These are phyloP conservation scores for Hypoxylon sp. DNA, from an alignment of 2,329 filamentous ascomycete species.

Conservation along the genomic window DNA sequence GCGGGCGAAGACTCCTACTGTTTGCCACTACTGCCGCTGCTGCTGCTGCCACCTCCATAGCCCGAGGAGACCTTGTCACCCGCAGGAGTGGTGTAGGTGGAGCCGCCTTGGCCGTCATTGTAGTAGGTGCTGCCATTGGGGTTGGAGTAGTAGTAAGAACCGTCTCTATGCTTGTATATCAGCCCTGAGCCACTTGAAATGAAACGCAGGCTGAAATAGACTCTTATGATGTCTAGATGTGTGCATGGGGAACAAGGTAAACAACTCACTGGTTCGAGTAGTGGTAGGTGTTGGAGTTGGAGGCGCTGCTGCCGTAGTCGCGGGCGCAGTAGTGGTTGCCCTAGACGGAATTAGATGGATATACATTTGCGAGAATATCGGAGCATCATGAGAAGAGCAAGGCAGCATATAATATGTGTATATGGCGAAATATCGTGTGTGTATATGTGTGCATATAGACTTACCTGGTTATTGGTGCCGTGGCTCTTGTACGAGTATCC, in stretches of 20 bases:
- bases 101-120: constrained; percentile 69
- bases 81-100: constrained; percentile 71
- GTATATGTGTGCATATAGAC: constrained; percentile 19
- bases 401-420: background rate
- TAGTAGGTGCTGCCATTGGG: constrained; percentile 76
- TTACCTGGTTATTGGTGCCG: constrained; percentile 74
- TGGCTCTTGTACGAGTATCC: constrained; percentile 61
- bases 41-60: constrained; percentile 32
- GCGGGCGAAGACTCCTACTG: constrained; percentile 20
- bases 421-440: background rate
- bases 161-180: constrained; percentile 58
- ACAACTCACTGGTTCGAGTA: constrained; percentile 72
- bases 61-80: constrained; percentile 53
- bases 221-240: no score
- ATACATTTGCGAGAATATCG: background rate
- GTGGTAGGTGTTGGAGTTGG: constrained; percentile 73
- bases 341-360: constrained; percentile 54
- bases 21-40: constrained; percentile 28
- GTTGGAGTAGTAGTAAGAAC: constrained; percentile 82
- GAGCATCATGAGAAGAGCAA: no score
- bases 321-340: constrained; percentile 77
- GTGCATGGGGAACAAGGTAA: background rate
- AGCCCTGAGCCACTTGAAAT: background rate
- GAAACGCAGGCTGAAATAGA: background rate
- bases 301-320: constrained; percentile 69